phyloP scores from a whole-genome alignment of 2,329 filamentous ascomycete species.

The Biscogniauxia sp. region DNA sequence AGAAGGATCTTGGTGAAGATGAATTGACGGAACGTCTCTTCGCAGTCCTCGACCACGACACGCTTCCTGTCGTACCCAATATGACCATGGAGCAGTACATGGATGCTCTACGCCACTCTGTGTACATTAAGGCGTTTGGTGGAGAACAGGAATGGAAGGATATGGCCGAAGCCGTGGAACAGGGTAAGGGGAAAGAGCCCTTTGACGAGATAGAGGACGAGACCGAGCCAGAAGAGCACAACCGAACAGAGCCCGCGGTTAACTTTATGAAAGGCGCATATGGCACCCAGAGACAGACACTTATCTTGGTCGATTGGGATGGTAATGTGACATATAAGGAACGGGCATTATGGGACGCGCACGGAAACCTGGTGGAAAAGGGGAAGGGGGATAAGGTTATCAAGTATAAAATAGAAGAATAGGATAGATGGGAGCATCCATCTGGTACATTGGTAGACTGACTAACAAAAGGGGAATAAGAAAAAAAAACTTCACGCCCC shows the following conservation, averaged over 20 bases:
- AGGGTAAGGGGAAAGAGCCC: conserved; percentile 38
- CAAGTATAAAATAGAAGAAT: conserved; percentile 53
- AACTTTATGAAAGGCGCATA: conserved; percentile 59
- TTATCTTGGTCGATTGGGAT: conserved; percentile 61
- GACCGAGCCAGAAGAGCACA: conserved; percentile 35
- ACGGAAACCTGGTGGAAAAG: conserved; percentile 52
- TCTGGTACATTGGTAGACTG: not conserved
- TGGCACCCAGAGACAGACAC: conserved; percentile 63
- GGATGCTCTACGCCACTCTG: conserved; percentile 53
- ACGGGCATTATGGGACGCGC: conserved; percentile 57
- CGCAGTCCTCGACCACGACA: conserved; percentile 54
- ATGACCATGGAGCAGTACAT: conserved; percentile 54
- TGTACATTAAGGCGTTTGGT: conserved; percentile 61
- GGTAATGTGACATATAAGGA: conserved; percentile 60
- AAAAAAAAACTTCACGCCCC: not conserved
- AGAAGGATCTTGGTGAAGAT: conserved; percentile 40
- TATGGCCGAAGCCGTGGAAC: conserved; percentile 42
- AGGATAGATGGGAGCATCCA: conserved; percentile 3
- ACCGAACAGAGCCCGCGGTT: conserved; percentile 37
- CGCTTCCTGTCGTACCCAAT: conserved; percentile 45
- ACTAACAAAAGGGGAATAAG: not conserved
- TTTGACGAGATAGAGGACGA: conserved; percentile 37
- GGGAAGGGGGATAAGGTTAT: conserved; percentile 56
- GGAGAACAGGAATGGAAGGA: conserved; percentile 43
- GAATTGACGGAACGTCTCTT: conserved; percentile 53